A percentile compares a stretch with the other conserved stretches of the same genome.
Evolutionary conservation across 179 eudicot species (phyloP).

Genomic region (Dionaea muscipula): DNA sequence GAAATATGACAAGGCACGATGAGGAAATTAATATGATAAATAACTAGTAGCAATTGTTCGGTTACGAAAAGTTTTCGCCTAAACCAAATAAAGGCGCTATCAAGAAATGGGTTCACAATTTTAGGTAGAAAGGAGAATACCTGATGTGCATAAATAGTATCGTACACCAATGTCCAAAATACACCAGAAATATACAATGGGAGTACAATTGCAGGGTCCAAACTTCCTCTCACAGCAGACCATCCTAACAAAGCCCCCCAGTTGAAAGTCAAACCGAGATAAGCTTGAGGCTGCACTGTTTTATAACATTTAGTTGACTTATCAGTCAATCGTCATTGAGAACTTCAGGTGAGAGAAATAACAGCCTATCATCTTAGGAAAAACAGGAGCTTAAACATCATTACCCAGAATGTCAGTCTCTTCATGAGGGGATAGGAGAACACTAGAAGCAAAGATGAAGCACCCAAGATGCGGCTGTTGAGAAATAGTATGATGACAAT

Average conservation of each 20-base stretch:
- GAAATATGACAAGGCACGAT: too few relatives aligned
- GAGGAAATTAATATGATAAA: too few relatives aligned
- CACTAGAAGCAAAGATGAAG: constrained; percentile 86
- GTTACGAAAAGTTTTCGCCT: background rate
- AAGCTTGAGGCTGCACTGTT: constrained; percentile 84
- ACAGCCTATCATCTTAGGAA: background rate
- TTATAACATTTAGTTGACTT: constrained; percentile 10
- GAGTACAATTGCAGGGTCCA: constrained; percentile 63
- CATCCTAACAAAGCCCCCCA: constrained; percentile 99
- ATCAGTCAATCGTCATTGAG: constrained; percentile 10
- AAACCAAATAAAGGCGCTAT: background rate
- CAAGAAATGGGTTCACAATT: background rate
- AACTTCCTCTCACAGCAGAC: constrained; percentile 81
- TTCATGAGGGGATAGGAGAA: constrained; percentile 95
- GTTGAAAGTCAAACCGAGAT: constrained; percentile 86
- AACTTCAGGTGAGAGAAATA: background rate
- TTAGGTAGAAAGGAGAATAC: constrained; percentile 23
- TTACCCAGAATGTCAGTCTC: constrained; percentile 95
- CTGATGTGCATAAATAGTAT: constrained; percentile 98
- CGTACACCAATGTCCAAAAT: constrained; percentile 91
- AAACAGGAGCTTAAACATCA: constrained; percentile 1
- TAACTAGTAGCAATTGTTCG: background rate
- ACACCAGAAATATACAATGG: constrained; percentile 90
- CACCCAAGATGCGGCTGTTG: constrained; percentile 71
- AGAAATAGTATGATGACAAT: constrained; percentile 8